A percentile compares a stretch with the other conserved stretches of the same genome.
These are phyloP conservation scores for Leishmania aethiopica DNA, from an alignment of 208 protist genomes.

Conservation along the genomic window DNA sequence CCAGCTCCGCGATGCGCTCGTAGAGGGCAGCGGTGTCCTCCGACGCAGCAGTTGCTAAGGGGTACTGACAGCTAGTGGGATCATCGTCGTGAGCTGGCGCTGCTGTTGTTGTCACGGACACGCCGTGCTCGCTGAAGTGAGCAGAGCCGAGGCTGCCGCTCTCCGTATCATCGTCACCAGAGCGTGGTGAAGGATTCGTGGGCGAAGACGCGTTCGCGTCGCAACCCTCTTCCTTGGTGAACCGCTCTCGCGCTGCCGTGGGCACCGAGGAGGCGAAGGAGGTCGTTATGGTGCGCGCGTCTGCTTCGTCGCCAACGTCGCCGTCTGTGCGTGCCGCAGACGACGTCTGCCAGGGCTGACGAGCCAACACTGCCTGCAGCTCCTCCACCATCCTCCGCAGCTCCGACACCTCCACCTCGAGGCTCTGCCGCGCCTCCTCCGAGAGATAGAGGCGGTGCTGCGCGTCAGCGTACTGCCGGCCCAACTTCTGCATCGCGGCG, in stretches of 20 bases:
- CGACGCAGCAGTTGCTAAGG: background rate
- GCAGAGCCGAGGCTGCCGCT: conserved; percentile 3
- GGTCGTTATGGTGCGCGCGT: conserved; percentile 18
- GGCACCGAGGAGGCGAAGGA: conserved; percentile 26
- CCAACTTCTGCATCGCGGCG: conserved; percentile 40
- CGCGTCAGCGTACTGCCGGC: conserved; percentile 46
- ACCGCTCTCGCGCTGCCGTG: conserved; percentile 17
- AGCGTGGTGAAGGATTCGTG: background rate
- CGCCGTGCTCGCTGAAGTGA: background rate
- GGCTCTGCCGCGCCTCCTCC: conserved; percentile 32
- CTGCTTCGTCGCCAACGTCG: conserved; percentile 9
- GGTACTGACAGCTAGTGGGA: background rate
- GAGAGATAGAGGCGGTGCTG: conserved; percentile 41
- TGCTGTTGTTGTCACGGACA: conserved; percentile 1
- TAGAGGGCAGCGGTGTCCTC: conserved; percentile 9
- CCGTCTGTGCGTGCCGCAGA: background rate
- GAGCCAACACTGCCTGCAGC: conserved; percentile 14
- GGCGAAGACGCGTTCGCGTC: background rate
- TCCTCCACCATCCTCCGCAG: conserved; percentile 21
- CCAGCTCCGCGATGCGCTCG: conserved; percentile 31
- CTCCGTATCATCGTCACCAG: background rate
- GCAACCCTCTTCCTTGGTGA: background rate
- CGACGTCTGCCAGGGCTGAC: background rate
- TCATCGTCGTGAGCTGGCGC: background rate
- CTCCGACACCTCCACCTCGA: conserved; percentile 45